Percentiles rank a stretch among this genome's conserved stretches.
These are phyloP conservation scores for Aspergillus niger DNA, from an alignment of 2,329 filamentous ascomycete genomes.

Conservation along the genomic window DNA sequence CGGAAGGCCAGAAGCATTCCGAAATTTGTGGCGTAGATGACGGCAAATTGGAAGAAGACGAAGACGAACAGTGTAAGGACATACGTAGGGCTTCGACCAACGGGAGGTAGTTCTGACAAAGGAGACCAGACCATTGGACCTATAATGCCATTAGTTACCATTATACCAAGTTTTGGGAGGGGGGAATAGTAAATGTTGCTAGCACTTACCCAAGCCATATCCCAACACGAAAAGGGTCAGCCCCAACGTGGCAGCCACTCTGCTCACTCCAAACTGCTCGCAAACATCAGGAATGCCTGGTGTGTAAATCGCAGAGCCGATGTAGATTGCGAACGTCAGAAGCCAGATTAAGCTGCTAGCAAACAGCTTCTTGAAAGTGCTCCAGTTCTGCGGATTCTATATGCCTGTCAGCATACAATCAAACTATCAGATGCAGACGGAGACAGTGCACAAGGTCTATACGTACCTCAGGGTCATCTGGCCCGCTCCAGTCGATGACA, in stretches of 20 bases:
- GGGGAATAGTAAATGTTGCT: background rate
- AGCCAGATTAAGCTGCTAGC: conserved; percentile 52
- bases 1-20: conserved; percentile 56
- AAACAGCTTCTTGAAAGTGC: conserved; percentile 44
- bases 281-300: conserved; percentile 47
- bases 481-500: conserved; percentile 22
- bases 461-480: conserved; percentile 20
- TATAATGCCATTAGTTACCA: conserved; percentile 1
- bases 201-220: conserved; percentile 38
- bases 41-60: conserved; percentile 52
- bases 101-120: conserved; percentile 52
- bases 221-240: conserved; percentile 55
- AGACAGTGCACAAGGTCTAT: background rate
- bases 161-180: background rate
- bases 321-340: conserved; percentile 53
- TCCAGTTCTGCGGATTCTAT: conserved; percentile 53
- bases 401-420: background rate
- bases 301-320: conserved; percentile 55
- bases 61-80: conserved; percentile 52
- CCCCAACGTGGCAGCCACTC: conserved; percentile 51
- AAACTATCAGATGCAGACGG: background rate
- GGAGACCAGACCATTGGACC: conserved; percentile 51
- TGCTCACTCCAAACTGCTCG: conserved; percentile 47
- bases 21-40: conserved; percentile 53
- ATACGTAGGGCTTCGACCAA: conserved; percentile 55